Percentiles rank a stretch among this genome's conserved stretches.
Evolutionary conservation across 78 protist genomes (phyloP).

Genomic region (Cavenderia fasciculata): DNA sequence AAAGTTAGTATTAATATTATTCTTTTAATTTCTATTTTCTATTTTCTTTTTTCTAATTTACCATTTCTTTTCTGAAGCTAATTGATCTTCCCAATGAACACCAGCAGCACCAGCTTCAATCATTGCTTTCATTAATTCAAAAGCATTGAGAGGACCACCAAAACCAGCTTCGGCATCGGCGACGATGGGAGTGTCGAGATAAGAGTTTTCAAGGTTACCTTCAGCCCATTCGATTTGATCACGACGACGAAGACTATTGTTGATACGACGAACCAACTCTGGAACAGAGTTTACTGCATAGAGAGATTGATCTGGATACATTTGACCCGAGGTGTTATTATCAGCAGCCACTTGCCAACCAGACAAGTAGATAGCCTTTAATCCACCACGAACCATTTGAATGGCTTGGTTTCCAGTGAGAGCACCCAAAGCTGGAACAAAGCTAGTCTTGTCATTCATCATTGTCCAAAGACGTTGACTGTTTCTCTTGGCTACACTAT

Average conservation of each 20-base stretch:
- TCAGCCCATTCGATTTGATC: conserved; percentile 63
- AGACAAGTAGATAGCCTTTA: conserved; percentile 40
- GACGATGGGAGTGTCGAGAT: conserved; percentile 88
- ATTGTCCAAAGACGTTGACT: conserved; percentile 44
- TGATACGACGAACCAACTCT: conserved; percentile 50
- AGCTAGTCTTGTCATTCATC: conserved; percentile 28
- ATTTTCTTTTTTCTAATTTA: no score
- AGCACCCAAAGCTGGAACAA: conserved; percentile 64
- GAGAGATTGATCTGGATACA: conserved; percentile 72
- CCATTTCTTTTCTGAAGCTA: conserved; percentile 80
- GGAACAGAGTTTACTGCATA: conserved; percentile 74
- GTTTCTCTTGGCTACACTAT: conserved; percentile 35
- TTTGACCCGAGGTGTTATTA: conserved; percentile 66
- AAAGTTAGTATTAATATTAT: no score
- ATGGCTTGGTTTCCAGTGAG: conserved; percentile 70
- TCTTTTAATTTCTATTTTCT: no score
- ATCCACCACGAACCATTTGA: conserved; percentile 69
- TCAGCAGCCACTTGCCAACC: conserved; percentile 79
- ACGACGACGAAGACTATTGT: conserved; percentile 40
- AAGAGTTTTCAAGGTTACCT: conserved; percentile 43
- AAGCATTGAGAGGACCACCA: conserved; percentile 94
- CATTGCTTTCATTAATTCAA: conserved; percentile 92
- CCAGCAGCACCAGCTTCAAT: conserved; percentile 96
- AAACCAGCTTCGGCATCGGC: conserved; percentile 98
- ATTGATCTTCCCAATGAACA: conserved; percentile 96